Conservation (phyloP, 2,329 filamentous ascomycete genomes). For the Parastagonospora avenae region DNA sequence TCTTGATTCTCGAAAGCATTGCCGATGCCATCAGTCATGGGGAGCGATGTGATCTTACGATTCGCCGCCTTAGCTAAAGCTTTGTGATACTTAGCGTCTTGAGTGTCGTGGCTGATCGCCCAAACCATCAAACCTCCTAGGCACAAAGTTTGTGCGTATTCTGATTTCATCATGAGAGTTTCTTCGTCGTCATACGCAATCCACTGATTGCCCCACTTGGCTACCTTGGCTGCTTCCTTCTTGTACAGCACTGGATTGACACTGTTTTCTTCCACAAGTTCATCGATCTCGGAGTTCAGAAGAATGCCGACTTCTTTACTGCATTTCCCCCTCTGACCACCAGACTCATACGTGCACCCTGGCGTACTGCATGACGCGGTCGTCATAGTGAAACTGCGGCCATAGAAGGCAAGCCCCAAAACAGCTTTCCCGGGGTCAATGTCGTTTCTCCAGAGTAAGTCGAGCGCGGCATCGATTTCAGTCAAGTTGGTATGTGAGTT, state of each 20-base stretch:
- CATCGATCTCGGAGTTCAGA: constrained; percentile 21
- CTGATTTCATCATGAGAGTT: constrained; percentile 55
- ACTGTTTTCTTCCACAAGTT: constrained; percentile 10
- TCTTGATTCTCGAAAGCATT: constrained; percentile 5
- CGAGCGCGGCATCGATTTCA: constrained; percentile 48
- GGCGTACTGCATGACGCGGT: constrained; percentile 8
- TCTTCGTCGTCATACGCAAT: constrained; percentile 29
- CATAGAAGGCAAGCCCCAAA: constrained; percentile 55
- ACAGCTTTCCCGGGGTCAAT: constrained; percentile 48
- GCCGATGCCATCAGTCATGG: constrained; percentile 5
- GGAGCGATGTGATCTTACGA: constrained; percentile 9
- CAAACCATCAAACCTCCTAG: constrained; percentile 14
- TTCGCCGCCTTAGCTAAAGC: constrained; percentile 15
- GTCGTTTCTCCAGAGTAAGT: constrained; percentile 54
- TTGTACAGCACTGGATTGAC: constrained; percentile 13
- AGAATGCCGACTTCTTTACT: constrained; percentile 15
- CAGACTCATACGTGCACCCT: constrained; percentile 4
- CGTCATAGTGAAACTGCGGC: constrained; percentile 32
- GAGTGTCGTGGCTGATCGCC: constrained; percentile 13
- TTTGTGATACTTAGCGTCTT: constrained; percentile 13
- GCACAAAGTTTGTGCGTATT: constrained; percentile 41
- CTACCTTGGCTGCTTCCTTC: constrained; percentile 28
- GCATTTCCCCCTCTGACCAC: constrained; percentile 9
- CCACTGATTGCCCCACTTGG: constrained; percentile 41
- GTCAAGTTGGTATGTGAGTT: constrained; percentile 53